Evolutionary conservation across 2,329 filamentous ascomycete species (phyloP), one percentile per base, ranked within the genome.

Genomic region (Fusarium sp.): DNA sequence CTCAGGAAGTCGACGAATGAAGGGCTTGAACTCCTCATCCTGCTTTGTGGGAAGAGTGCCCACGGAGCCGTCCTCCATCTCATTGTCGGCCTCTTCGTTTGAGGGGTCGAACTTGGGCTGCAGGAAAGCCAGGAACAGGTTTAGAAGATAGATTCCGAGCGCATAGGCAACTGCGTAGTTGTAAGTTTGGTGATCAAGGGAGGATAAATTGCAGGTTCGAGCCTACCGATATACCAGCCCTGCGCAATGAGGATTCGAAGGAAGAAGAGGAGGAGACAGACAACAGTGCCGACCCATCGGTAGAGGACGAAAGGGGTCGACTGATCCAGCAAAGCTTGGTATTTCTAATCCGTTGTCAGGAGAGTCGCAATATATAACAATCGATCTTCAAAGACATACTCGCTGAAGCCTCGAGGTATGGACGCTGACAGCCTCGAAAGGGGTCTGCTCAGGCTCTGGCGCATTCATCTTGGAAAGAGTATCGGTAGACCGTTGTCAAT

Each of bases 21-120:
- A 99, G 7, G 96, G 96, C 72, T 94, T 91, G 87, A 99, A 99
- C 85, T 99, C 96, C 80, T 99, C 95, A 80, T 98, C 95, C 77
- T 94, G 91, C 86, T 97, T 98, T 64, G 94, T 98, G 29, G 96
- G 96, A 46, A 99, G 90, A 31, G 90, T 90, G 59, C 92, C 92
- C 33, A 90, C 90, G 20, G 94, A 89, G 69, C 96, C 96, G 77
- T 98, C 95, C 84, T 99, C 96, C 88, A 98, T 95, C 74, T 97
- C 95, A 80, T 94, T 96, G 82, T 99, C 96, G 81, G 94, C 87
- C 53, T 88, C 87, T 80, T 97, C 95, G 80, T 96, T 94, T 73
- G 94, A 97, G 62, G 96, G 96, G 85, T 99, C 96, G 86, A 99
- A 98, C 86, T 99, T 99, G 77, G 96, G 96, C 80, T 95, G 94